phyloP scores from a whole-genome alignment of 2,329 filamentous ascomycete genomes.

The Aspergillus clavatus region DNA sequence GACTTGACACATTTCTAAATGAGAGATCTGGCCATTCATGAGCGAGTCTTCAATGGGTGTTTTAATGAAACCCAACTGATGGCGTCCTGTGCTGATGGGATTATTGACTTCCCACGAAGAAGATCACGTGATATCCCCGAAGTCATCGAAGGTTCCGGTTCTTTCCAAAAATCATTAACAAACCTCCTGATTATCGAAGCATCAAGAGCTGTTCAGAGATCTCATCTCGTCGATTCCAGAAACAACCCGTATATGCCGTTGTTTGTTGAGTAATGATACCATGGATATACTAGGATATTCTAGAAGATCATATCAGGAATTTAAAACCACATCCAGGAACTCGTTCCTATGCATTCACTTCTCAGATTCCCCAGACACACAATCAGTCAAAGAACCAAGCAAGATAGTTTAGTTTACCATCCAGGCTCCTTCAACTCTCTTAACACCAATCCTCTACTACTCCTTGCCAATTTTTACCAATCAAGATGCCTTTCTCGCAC shows the following conservation, averaged over 20 bases:
- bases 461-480: conserved; percentile 7
- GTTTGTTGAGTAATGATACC: conserved; percentile 1
- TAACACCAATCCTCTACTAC: not conserved
- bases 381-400: conserved; percentile 1
- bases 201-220: conserved; percentile 7
- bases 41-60: too few relatives aligned
- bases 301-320: conserved; percentile 10
- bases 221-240: not conserved
- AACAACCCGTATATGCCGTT: conserved; percentile 6
- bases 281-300: conserved; percentile 10
- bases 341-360: not conserved
- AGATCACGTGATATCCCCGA: conserved; percentile 12
- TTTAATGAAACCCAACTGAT: too few relatives aligned
- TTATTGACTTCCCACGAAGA: too few relatives aligned
- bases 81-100: too few relatives aligned
- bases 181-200: conserved; percentile 14
- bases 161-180: conserved; percentile 18
- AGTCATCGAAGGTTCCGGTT: conserved; percentile 13
- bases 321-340: conserved; percentile 13
- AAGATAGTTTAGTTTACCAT: not conserved
- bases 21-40: too few relatives aligned
- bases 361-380: conserved; percentile 6
- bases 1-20: too few relatives aligned
- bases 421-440: not conserved
- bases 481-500: conserved; percentile 37